Evolutionary conservation across 108 stramenopile species (phyloP), one percentile per base, ranked within the genome.

Genomic region (Cyclotella choctawhatcheeana): DNA sequence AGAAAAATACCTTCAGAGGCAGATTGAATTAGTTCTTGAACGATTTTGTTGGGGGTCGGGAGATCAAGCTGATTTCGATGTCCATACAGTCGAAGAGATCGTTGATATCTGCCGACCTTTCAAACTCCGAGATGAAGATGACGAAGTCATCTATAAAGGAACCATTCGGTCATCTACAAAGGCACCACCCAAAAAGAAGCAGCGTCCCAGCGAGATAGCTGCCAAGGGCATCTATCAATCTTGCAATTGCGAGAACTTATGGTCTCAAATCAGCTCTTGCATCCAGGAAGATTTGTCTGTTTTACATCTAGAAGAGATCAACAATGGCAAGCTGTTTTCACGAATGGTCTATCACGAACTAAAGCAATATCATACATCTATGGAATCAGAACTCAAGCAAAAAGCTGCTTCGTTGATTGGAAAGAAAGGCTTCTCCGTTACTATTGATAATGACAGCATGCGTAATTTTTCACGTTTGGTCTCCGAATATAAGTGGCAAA

Each of bases 81-180:
- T 48, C 47, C 4, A 10, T n/a, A 48, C 47, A n/a, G n/a, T 48
- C 12, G 47, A 48, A 48, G n/a, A 10, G 17, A 8, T 48, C 4
- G 47, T 48, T n/a, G 47, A 48, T 48, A 48, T 48, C 8, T 48
- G 47, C 47, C 8, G 47, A 10, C 47, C 47, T 48, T 4, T 48
- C 17, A 8, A 48, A n/a, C 47, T 48, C 18, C 16, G 8, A n/a
- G 16, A 48, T 10, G 18, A n/a, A n/a, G n/a, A 48, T n/a, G n/a
- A n/a, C n/a, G n/a, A n/a, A n/a, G n/a, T n/a, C n/a, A n/a, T n/a
- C n/a, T 48, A n/a, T n/a, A n/a, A n/a, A 48, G 8, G 17, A 48
- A 48, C 47, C 47, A n/a, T 4, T n/a, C 4, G n/a, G n/a, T n/a
- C n/a, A n/a, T n/a, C n/a, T 48, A n/a, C 47, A n/a, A n/a, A 48